Base-by-base conservation (phyloP, 176 grass and related monocot genomes). In the Lolium rigidum region DNA sequence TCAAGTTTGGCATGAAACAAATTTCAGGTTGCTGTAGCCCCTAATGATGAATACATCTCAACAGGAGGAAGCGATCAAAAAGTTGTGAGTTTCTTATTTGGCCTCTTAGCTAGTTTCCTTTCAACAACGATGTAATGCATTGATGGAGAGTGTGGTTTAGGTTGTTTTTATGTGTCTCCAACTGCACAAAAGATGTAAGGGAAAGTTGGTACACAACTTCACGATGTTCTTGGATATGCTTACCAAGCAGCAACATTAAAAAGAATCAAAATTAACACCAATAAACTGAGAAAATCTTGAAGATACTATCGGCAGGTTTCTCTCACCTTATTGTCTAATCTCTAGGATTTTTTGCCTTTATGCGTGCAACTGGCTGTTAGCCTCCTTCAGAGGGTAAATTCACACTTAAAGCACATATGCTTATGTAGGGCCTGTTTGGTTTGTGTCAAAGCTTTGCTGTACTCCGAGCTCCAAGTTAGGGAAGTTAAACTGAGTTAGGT, bases 51-150 rank as follows among this genome's bases (percentile, higher is more conserved):
- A 84, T 98, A 95, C 65, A 88, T 98, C 63, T 92, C 91, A 80
- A 95, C 97, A 65, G 92, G 96, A 74, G 96, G 96, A 78, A 92
- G 93, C 60, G 93, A 98, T 72, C 90, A 98, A 88, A 98, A 95
- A 94, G 82, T 98, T 90, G 97, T 95, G 61, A 98, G 97, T 94
- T 70, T 49, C 78, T 87, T 86, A 35, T 83, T 80, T 84, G 26
- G 1, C 67, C 14, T 64, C 74, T 74, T 79, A 70, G 8, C 56
- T 85, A 63, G 31, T 80, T 88, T 78, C 66, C 41, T 75, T 52
- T 50, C 3, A 49, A 39, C 72, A 51, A 63, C 12, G 4, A n/a
- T 85, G 38, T 44, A 56, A 76, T 47, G n/a, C 59, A 82, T 52
- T 25, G 50, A n/a, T 70, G 37, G 52, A 70, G n/a, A 13, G 14